Conservation (phyloP, 805 yeast genomes). For the Clavispora fructus region DNA sequence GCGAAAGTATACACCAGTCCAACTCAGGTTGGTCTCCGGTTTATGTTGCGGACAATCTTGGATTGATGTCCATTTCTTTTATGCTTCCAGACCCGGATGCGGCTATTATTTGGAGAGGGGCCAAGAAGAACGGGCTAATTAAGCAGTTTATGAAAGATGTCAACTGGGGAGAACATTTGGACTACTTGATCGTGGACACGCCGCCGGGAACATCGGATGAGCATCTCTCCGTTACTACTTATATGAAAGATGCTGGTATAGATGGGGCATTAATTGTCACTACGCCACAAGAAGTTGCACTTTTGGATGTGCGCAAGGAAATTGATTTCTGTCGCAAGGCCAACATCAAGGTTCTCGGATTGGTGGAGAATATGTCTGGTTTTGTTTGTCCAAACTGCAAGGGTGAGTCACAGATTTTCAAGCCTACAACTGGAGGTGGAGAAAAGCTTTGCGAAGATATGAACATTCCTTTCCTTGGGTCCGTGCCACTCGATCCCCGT, state of each 20-base stretch:
- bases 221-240: conserved; percentile 84
- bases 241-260: conserved; percentile 81
- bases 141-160: conserved; percentile 93
- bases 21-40: conserved; percentile 96
- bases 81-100: conserved; percentile 91
- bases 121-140: conserved; percentile 89
- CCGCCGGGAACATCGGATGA: conserved; percentile 99
- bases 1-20: conserved; percentile 82
- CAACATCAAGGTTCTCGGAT: conserved; percentile 74
- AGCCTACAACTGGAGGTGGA: conserved; percentile 98
- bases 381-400: conserved; percentile 95
- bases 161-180: conserved; percentile 81
- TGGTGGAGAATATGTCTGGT: conserved; percentile 97
- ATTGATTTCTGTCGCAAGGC: conserved; percentile 94
- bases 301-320: conserved; percentile 92
- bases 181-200: conserved; percentile 86
- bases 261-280: conserved; percentile 95
- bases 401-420: conserved; percentile 84
- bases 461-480: conserved; percentile 74
- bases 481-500: conserved; percentile 94
- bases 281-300: conserved; percentile 96
- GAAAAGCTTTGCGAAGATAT: conserved; percentile 74
- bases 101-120: conserved; percentile 96
- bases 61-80: conserved; percentile 91
- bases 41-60: conserved; percentile 89